Conservation (phyloP, 202 grass and related monocot genomes). For the Eragrostis tef region DNA sequence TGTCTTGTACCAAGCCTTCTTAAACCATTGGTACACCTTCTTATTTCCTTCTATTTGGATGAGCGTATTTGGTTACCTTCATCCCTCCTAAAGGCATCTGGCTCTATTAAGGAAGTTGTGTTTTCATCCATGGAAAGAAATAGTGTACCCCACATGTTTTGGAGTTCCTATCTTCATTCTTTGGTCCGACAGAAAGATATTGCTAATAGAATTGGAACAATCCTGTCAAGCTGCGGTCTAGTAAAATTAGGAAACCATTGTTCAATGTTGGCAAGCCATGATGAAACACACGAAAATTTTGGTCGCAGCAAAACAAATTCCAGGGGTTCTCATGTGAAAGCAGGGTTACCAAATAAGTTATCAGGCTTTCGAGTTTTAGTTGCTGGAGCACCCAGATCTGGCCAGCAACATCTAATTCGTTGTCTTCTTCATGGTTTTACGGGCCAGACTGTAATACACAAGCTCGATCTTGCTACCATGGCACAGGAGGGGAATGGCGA, state of each 20-base stretch:
- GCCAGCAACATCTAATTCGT: conserved; percentile 74
- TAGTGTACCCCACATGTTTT: conserved; percentile 55
- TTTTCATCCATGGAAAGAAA: conserved; percentile 73
- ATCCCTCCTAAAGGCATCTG: conserved; percentile 70
- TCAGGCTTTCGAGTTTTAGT: conserved; percentile 82
- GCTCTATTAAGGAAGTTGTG: conserved; percentile 65
- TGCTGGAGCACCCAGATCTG: conserved; percentile 77
- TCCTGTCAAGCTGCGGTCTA: conserved; percentile 72
- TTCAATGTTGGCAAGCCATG: conserved; percentile 48
- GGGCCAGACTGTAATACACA: conserved; percentile 84
- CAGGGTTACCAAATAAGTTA: conserved; percentile 59
- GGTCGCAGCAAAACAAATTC: conserved; percentile 52
- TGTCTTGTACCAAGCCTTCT: conserved; percentile 76
- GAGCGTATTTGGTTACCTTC: conserved; percentile 86
- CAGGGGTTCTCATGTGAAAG: conserved; percentile 50
- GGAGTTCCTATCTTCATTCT: conserved; percentile 70
- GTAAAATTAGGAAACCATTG: conserved; percentile 58
- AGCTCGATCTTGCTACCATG: conserved; percentile 93
- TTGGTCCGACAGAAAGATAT: conserved; percentile 65
- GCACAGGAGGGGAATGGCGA: conserved; percentile 91
- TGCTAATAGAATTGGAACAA: conserved; percentile 62
- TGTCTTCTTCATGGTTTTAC: conserved; percentile 86
- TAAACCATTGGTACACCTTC: conserved; percentile 69
- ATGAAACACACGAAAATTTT: conserved; percentile 49
- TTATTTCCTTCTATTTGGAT: conserved; percentile 77